Percentiles rank a stretch among this genome's conserved stretches.
Conservation (phyloP, 306 rosid species). For the Sphenostylis stenocarpa region DNA sequence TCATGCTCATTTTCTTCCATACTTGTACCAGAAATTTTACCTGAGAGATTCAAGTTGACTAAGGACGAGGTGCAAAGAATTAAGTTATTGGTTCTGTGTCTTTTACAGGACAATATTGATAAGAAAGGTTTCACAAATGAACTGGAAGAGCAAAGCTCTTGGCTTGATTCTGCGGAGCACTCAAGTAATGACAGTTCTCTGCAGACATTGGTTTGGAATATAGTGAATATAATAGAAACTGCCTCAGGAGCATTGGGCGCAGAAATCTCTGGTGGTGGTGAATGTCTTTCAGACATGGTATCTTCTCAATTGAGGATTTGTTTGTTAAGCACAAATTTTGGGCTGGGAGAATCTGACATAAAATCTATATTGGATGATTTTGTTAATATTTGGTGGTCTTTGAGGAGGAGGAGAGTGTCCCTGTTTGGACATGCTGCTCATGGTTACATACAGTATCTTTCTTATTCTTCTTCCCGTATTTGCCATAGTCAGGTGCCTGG, state of each 20-base stretch:
- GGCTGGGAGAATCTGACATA: conserved; percentile 52
- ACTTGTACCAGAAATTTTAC: conserved; percentile 57
- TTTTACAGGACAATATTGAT: conserved; percentile 50
- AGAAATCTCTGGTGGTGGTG: conserved; percentile 72
- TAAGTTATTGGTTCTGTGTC: conserved; percentile 53
- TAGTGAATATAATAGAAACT: conserved; percentile 75
- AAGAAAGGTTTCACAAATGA: conserved; percentile 46
- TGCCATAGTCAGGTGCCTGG: conserved; percentile 51
- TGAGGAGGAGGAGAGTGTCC: conserved; percentile 89
- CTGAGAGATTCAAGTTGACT: conserved; percentile 79
- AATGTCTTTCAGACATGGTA: conserved; percentile 61
- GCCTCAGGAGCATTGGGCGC: conserved; percentile 72
- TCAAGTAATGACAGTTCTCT: conserved; percentile 43
- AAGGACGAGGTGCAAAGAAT: conserved; percentile 63
- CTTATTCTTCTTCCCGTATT: conserved; percentile 63
- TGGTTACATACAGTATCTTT: conserved; percentile 80
- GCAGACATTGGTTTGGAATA: conserved; percentile 50
- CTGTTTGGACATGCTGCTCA: conserved; percentile 88
- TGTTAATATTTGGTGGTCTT: conserved; percentile 79
- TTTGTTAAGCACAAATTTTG: conserved; percentile 54
- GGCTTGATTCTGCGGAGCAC: conserved; percentile 48
- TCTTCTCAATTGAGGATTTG: conserved; percentile 70
- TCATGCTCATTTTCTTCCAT: conserved; percentile 67
- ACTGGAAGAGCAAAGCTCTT: conserved; percentile 41
- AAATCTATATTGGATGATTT: conserved; percentile 57